Conservation (phyloP, 306 rosid genomes). For the Inga leiocalycina region DNA sequence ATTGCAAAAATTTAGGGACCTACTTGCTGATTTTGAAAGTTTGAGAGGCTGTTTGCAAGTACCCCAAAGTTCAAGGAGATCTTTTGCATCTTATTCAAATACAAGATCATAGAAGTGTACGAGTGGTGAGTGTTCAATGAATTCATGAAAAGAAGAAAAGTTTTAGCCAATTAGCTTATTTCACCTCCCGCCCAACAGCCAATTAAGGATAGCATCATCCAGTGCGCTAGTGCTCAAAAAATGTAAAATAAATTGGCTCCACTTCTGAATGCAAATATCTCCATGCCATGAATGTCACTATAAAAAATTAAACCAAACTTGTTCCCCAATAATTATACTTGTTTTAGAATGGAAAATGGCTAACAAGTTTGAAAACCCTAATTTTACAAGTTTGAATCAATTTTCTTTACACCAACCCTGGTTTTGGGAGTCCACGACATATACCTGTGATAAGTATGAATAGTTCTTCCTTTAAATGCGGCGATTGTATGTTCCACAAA, state of each 20-base stretch:
- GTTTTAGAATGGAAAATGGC: neutral
- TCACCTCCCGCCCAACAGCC: slow-evolving; percentile 8
- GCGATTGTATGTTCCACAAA: slow-evolving; percentile 89
- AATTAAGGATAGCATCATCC: slow-evolving; percentile 12
- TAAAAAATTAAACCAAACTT: neutral
- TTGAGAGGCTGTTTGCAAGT: neutral
- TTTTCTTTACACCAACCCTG: neutral
- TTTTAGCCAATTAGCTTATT: slow-evolving; percentile 14
- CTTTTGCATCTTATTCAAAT: neutral
- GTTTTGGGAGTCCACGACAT: slow-evolving; percentile 1
- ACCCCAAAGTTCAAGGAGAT: neutral
- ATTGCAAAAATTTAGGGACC: neutral
- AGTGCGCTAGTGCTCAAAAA: slow-evolving; percentile 7
- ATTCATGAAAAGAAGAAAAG: slow-evolving; percentile 4
- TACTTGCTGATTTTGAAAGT: neutral
- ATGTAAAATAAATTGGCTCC: slow-evolving; percentile 9
- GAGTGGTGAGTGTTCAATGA: slow-evolving; percentile 1
- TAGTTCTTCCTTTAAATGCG: slow-evolving; percentile 89
- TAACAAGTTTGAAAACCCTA: slow-evolving; percentile 13
- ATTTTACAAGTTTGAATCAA: neutral
- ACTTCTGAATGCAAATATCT: slow-evolving; percentile 22
- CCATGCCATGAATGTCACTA: neutral
- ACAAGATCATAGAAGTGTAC: slow-evolving; percentile 12
- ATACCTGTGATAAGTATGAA: slow-evolving; percentile 94
- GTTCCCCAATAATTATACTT: slow-evolving; percentile 9